Percentiles rank a stretch among this genome's conserved stretches.
phyloP scores from a whole-genome alignment of 2,329 filamentous ascomycete species.

The Xylaria digitata region DNA sequence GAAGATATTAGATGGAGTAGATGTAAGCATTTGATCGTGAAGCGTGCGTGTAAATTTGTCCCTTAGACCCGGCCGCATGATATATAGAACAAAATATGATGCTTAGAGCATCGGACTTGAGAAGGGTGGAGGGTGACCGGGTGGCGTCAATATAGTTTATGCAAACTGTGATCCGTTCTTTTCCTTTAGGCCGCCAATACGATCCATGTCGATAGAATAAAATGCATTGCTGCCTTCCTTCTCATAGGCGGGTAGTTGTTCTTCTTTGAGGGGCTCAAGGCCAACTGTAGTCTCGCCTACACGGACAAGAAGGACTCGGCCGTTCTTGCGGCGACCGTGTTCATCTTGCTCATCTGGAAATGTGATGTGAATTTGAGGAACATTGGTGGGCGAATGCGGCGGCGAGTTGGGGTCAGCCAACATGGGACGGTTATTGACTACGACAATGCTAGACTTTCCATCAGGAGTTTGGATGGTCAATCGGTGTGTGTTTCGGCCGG shows the following conservation, averaged over 20 bases:
- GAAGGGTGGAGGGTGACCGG: neutral
- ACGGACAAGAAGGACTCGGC: constrained; percentile 89
- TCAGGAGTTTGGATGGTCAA: constrained; percentile 69
- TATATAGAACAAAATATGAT: constrained; percentile 21
- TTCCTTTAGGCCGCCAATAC: constrained; percentile 94
- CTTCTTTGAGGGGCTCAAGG: constrained; percentile 85
- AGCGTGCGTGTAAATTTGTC: constrained; percentile 31
- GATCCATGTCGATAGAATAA: constrained; percentile 93
- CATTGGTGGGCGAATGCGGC: constrained; percentile 80
- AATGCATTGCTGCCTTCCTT: constrained; percentile 83
- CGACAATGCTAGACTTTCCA: constrained; percentile 75
- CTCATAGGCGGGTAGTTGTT: constrained; percentile 87
- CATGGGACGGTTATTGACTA: constrained; percentile 79
- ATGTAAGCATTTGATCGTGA: constrained; percentile 35
- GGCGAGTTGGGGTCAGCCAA: constrained; percentile 80
- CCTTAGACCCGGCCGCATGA: constrained; percentile 17
- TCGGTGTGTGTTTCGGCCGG: constrained; percentile 63
- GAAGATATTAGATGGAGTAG: constrained; percentile 28
- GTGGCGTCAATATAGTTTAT: constrained; percentile 27
- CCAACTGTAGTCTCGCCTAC: constrained; percentile 90
- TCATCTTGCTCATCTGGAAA: constrained; percentile 97
- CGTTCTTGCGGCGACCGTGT: constrained; percentile 81
- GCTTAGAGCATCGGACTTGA: constrained; percentile 11
- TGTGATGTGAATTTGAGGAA: constrained; percentile 97
- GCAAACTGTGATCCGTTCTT: constrained; percentile 68